Conservation (phyloP, 495 filamentous ascomycete species). For the Xylaria nigripes region DNA sequence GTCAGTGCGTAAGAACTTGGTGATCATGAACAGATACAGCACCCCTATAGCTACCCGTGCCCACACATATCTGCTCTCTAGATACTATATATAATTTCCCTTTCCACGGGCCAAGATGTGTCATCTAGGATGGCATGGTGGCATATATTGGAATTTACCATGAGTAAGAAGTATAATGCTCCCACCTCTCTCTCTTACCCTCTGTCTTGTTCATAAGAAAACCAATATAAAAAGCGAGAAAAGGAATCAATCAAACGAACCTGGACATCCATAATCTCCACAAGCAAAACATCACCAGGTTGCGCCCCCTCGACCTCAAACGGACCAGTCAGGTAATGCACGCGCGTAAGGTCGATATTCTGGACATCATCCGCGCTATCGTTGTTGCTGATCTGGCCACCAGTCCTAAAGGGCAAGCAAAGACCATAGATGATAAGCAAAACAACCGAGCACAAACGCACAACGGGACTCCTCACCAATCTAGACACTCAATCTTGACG, state of each 20-base stretch:
- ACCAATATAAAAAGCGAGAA: background rate
- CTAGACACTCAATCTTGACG: conserved; percentile 92
- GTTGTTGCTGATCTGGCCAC: conserved; percentile 83
- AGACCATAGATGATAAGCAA: conserved; percentile 20
- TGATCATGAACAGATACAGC: background rate
- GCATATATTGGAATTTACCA: too few species aligned
- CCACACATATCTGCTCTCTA: background rate
- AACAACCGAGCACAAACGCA: background rate
- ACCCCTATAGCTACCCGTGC: background rate
- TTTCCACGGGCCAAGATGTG: too few species aligned
- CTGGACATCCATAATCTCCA: conserved; percentile 95
- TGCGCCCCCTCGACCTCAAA: conserved; percentile 83
- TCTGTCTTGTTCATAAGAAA: too few species aligned
- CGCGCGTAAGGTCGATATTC: conserved; percentile 72
- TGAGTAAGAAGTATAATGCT: too few species aligned
- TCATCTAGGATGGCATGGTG: too few species aligned
- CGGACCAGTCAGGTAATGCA: conserved; percentile 86
- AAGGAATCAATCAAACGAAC: background rate
- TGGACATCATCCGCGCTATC: conserved; percentile 83
- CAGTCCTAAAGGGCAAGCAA: conserved; percentile 40
- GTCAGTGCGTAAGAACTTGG: background rate
- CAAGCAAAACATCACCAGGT: conserved; percentile 78
- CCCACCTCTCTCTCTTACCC: too few species aligned
- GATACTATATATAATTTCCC: background rate
- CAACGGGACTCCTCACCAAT: conserved; percentile 46